A percentile compares a stretch with the other conserved stretches of the same genome.
phyloP scores from a whole-genome alignment of 2,329 filamentous ascomycete genomes.

The Xylariaceae sp. region DNA sequence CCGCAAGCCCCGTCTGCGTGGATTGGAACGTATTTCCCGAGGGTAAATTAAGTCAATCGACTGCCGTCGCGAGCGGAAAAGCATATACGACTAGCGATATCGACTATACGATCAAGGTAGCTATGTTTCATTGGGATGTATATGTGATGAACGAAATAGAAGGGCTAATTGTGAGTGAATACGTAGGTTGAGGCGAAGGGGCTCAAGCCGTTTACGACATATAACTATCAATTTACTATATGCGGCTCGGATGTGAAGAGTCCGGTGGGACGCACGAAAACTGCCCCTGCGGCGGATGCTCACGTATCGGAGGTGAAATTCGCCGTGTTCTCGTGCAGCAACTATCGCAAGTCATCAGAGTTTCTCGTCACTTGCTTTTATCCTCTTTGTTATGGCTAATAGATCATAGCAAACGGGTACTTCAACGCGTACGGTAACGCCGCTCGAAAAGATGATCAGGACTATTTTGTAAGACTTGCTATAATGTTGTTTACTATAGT shows the following conservation, averaged over 20 bases:
- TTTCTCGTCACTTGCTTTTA: neutral
- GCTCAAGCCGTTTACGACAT: slow-evolving; percentile 32
- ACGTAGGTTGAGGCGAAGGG: slow-evolving; percentile 51
- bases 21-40: slow-evolving; percentile 55
- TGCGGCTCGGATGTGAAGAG: slow-evolving; percentile 33
- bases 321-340: slow-evolving; percentile 35
- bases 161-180: neutral
- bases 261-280: slow-evolving; percentile 35
- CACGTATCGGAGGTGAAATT: slow-evolving; percentile 31
- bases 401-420: slow-evolving; percentile 38
- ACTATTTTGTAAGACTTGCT: slow-evolving; percentile 40
- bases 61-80: slow-evolving; percentile 50
- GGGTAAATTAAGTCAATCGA: slow-evolving; percentile 34
- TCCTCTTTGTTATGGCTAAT: neutral
- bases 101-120: slow-evolving; percentile 71
- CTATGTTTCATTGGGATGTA: neutral
- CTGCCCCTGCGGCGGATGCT: slow-evolving; percentile 29
- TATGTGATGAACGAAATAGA: neutral
- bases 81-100: slow-evolving; percentile 69
- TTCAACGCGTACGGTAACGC: slow-evolving; percentile 46
- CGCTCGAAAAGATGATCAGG: slow-evolving; percentile 41
- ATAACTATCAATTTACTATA: slow-evolving; percentile 35
- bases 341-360: slow-evolving; percentile 29
- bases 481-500: neutral
- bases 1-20: slow-evolving; percentile 56